These are phyloP conservation scores for Pichia inconspicua DNA, from an alignment of 1,139 yeast genomes.

Conservation along the genomic window DNA sequence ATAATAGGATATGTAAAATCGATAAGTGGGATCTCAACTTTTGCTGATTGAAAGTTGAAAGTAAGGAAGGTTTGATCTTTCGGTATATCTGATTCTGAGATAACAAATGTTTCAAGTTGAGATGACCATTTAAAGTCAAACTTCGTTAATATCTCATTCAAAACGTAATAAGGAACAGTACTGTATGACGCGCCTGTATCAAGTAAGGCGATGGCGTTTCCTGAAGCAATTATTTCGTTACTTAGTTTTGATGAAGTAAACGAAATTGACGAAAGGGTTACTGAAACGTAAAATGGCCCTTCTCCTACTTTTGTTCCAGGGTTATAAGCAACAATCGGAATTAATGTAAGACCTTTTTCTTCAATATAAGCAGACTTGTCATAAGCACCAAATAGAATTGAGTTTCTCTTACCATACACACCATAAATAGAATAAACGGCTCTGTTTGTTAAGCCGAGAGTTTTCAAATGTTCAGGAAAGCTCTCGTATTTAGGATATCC, in stretches of 20 bases:
- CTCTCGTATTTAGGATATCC: constrained; percentile 34
- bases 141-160: constrained; percentile 32
- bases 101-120: constrained; percentile 27
- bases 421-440: constrained; percentile 44
- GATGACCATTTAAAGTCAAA: constrained; percentile 34
- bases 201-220: constrained; percentile 37
- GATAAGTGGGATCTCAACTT: constrained; percentile 42
- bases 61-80: constrained; percentile 30
- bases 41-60: constrained; percentile 41
- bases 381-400: constrained; percentile 44
- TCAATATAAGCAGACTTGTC: constrained; percentile 30
- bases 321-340: constrained; percentile 23
- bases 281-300: constrained; percentile 30
- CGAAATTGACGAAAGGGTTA: constrained; percentile 30
- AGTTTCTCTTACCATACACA: constrained; percentile 23
- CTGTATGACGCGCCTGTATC: constrained; percentile 60
- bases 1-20: constrained; percentile 37
- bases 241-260: constrained; percentile 1
- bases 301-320: constrained; percentile 23
- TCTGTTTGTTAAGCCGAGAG: constrained; percentile 40
- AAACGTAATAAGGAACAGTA: constrained; percentile 36
- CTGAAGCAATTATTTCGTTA: constrained; percentile 25
- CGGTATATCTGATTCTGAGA: constrained; percentile 24
- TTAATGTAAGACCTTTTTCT: constrained; percentile 31
- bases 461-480: constrained; percentile 45